Percentiles rank a stretch among this genome's conserved stretches.
phyloP scores from a whole-genome alignment of 1,139 yeast species.

The Trichomonascaceae sp. region DNA sequence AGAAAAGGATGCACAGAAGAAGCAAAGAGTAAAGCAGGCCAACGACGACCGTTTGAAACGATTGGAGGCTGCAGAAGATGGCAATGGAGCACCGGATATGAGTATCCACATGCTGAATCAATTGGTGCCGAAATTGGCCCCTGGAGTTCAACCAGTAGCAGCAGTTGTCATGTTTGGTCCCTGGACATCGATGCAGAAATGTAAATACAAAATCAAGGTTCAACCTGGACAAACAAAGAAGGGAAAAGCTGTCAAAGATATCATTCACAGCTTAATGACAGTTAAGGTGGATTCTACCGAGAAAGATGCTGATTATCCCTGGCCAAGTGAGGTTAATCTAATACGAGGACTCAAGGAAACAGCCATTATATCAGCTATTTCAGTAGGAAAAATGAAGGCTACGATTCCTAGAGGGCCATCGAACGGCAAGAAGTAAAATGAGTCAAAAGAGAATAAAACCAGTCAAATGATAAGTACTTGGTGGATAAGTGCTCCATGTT shows the following conservation, averaged over 20 bases:
- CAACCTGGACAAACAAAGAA: slow-evolving; percentile 86
- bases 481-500: no score
- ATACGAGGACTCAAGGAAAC: slow-evolving; percentile 52
- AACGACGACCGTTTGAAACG: slow-evolving; percentile 46
- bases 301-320: slow-evolving; percentile 51
- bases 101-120: slow-evolving; percentile 25
- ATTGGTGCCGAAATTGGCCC: slow-evolving; percentile 33
- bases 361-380: slow-evolving; percentile 47
- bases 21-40: slow-evolving; percentile 37
- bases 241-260: slow-evolving; percentile 76
- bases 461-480: no score
- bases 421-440: slow-evolving; percentile 4
- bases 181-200: slow-evolving; percentile 71
- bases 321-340: slow-evolving; percentile 64
- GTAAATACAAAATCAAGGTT: slow-evolving; percentile 76
- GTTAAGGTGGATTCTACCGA: slow-evolving; percentile 49
- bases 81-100: slow-evolving; percentile 26
- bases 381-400: slow-evolving; percentile 41
- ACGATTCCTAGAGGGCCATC: slow-evolving; percentile 25
- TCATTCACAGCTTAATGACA: slow-evolving; percentile 51
- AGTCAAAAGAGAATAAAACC: no score
- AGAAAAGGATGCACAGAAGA: slow-evolving; percentile 30
- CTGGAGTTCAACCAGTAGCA: slow-evolving; percentile 43
- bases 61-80: slow-evolving; percentile 31
- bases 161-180: slow-evolving; percentile 91